These are phyloP conservation scores for Psilocybe mexicana DNA, from an alignment of 1,284 basidiomycete genomes.

Conservation along the genomic window DNA sequence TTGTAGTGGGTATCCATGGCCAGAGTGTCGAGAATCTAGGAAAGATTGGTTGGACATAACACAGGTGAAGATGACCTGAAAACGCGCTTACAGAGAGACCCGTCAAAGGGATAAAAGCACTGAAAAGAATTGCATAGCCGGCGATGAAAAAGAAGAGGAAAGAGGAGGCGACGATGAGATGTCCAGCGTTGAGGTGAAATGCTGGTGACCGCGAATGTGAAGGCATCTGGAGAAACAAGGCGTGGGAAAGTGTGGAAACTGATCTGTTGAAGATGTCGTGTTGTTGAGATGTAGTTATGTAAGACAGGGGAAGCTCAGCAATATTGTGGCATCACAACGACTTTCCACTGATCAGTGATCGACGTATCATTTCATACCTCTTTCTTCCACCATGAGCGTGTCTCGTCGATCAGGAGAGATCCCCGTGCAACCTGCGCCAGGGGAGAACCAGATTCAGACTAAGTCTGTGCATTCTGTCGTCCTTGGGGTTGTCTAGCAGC, in stretches of 20 bases:
- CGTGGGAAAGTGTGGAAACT: slow-evolving; percentile 13
- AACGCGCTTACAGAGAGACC: slow-evolving; percentile 48
- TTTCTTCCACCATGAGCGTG: slow-evolving; percentile 14
- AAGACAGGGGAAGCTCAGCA: slow-evolving; percentile 2
- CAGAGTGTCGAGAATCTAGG: slow-evolving; percentile 61
- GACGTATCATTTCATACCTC: background rate
- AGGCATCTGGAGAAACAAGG: slow-evolving; percentile 1
- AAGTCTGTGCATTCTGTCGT: slow-evolving; percentile 32
- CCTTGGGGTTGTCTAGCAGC: slow-evolving; percentile 11
- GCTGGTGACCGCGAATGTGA: background rate
- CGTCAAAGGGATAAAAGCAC: slow-evolving; percentile 59
- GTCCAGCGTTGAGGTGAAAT: slow-evolving; percentile 39
- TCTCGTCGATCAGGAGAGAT: slow-evolving; percentile 12
- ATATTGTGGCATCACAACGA: background rate
- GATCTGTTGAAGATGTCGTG: slow-evolving; percentile 4
- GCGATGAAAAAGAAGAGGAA: slow-evolving; percentile 56
- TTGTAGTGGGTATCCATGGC: slow-evolving; percentile 84
- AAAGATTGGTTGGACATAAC: background rate
- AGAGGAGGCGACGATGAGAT: slow-evolving; percentile 49
- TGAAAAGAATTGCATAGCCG: slow-evolving; percentile 65
- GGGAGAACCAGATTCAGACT: slow-evolving; percentile 21
- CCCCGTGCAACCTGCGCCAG: background rate
- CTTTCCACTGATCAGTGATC: background rate
- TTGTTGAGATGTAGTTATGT: slow-evolving; percentile 4
- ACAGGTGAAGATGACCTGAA: background rate